Evolutionary conservation across 768 basidiomycete species (phyloP).

Genomic region (Lactarius hengduanensis): DNA sequence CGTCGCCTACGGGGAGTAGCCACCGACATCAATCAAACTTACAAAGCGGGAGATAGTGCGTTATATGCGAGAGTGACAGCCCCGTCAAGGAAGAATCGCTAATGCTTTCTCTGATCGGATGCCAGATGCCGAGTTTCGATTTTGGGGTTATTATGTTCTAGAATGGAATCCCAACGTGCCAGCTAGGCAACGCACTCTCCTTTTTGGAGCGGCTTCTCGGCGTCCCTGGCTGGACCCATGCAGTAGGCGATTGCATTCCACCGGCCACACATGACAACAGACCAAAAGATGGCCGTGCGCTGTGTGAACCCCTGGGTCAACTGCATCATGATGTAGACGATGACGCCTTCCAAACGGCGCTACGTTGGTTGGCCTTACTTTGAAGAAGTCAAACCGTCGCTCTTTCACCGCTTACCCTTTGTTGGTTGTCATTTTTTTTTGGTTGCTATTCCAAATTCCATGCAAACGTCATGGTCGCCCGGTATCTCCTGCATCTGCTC

Average conservation of each 20-base stretch:
- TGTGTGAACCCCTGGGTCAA: background rate
- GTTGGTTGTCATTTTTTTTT: background rate
- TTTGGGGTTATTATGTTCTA: background rate
- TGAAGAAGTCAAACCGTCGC: background rate
- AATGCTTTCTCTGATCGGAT: slow-evolving; percentile 11
- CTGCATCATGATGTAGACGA: background rate
- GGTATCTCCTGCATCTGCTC: background rate
- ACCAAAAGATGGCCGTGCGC: background rate
- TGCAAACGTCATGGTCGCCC: background rate
- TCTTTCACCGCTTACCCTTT: background rate
- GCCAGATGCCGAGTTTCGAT: background rate
- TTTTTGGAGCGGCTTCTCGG: background rate
- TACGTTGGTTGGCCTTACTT: background rate
- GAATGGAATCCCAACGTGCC: background rate
- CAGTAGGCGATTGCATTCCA: background rate
- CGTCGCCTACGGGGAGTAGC: background rate
- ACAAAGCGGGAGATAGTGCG: background rate
- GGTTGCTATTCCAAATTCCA: background rate
- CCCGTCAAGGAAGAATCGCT: background rate
- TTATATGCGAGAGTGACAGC: background rate
- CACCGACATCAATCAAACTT: background rate
- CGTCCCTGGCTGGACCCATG: too few species aligned
- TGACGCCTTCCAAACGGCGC: background rate
- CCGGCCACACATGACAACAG: background rate
- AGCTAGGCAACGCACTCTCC: background rate